Evolutionary conservation across 306 rosid genomes (phyloP).

Genomic region (Rubus parviflorus): DNA sequence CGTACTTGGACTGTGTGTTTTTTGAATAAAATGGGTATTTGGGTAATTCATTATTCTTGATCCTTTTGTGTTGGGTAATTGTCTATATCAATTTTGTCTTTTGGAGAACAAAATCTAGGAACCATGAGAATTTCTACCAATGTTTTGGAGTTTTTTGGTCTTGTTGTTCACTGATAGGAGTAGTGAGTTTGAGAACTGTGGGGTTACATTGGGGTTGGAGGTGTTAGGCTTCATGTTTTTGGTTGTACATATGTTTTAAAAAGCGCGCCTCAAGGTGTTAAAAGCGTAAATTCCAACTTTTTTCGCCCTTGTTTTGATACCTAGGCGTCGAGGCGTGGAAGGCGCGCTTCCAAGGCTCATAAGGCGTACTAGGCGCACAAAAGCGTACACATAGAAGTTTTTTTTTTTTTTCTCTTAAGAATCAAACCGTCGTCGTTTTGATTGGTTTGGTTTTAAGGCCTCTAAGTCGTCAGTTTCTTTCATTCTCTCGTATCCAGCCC

Average conservation of each 20-base stretch:
- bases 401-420: too few species aligned
- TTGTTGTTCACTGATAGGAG: not conserved
- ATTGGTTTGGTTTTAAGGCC: too few species aligned
- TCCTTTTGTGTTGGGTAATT: not conserved
- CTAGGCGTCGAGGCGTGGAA: too few species aligned
- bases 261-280: too few species aligned
- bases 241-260: not conserved
- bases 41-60: not conserved
- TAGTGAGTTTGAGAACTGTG: conserved; percentile 2
- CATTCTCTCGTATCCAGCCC: too few species aligned
- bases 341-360: too few species aligned
- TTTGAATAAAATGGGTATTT: not conserved
- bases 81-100: not conserved
- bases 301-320: too few species aligned
- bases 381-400: too few species aligned
- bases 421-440: too few species aligned
- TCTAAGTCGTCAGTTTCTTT: too few species aligned
- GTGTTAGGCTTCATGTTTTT: not conserved
- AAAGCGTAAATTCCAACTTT: too few species aligned
- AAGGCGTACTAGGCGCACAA: too few species aligned
- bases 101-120: not conserved
- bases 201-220: not conserved
- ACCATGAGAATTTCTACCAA: not conserved
- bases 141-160: not conserved
- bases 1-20: not conserved